Conservation (phyloP, 2,329 filamentous ascomycete genomes). For the Cercospora sp. region DNA sequence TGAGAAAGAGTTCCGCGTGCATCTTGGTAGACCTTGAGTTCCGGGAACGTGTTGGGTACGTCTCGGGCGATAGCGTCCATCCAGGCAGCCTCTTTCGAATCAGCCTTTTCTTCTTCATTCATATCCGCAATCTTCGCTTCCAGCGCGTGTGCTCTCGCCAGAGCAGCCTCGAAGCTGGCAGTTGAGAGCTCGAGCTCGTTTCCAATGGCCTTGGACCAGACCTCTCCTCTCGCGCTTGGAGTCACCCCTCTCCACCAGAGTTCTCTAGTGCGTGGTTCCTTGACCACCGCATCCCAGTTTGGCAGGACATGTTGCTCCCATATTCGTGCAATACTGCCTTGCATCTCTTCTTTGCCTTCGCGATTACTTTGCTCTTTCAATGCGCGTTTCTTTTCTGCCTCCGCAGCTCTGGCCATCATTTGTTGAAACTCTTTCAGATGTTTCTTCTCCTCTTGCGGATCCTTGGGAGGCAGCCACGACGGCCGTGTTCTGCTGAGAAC, state of each 20-base stretch:
- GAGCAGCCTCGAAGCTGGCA: slow-evolving; percentile 68
- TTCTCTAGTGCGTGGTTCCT: slow-evolving; percentile 68
- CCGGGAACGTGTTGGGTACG: slow-evolving; percentile 67
- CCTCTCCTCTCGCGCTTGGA: slow-evolving; percentile 65
- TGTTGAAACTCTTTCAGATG: slow-evolving; percentile 83
- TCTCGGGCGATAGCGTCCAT: slow-evolving; percentile 66
- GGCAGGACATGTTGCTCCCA: slow-evolving; percentile 79
- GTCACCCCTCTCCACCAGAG: slow-evolving; percentile 82
- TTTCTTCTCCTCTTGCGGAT: slow-evolving; percentile 84
- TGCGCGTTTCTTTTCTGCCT: slow-evolving; percentile 56
- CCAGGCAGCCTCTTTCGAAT: slow-evolving; percentile 60
- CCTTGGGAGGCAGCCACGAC: slow-evolving; percentile 82
- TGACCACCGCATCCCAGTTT: slow-evolving; percentile 71
- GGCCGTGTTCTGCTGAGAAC: slow-evolving; percentile 75
- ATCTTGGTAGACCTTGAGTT: slow-evolving; percentile 69
- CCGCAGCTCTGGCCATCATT: slow-evolving; percentile 69
- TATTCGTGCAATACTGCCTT: slow-evolving; percentile 54
- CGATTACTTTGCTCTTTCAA: slow-evolving; percentile 54
- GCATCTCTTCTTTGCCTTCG: slow-evolving; percentile 54
- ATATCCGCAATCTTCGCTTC: slow-evolving; percentile 57
- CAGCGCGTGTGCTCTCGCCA: slow-evolving; percentile 65
- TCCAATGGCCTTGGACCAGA: slow-evolving; percentile 71
- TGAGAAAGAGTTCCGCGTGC: slow-evolving; percentile 66
- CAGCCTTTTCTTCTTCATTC: slow-evolving; percentile 46
- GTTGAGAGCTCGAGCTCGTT: slow-evolving; percentile 70